These are phyloP conservation scores for Nitzschia palea DNA, from an alignment of 108 stramenopile species.

Conservation along the genomic window DNA sequence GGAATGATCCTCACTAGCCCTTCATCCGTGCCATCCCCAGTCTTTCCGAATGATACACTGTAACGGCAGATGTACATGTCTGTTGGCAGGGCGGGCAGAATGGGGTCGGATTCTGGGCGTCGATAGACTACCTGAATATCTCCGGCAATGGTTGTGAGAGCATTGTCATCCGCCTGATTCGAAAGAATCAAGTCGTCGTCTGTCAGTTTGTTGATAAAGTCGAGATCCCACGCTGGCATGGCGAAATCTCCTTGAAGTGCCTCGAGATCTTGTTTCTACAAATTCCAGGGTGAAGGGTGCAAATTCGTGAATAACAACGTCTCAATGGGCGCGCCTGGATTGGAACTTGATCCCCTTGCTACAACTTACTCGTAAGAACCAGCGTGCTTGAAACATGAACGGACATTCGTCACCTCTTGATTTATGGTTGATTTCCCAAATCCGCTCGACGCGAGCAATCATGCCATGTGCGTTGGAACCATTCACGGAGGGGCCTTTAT, in stretches of 20 bases:
- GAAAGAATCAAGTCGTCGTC: constrained; percentile 56
- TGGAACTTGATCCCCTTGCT: too few species aligned
- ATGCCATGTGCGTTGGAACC: constrained; percentile 47
- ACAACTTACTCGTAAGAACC: constrained; percentile 26
- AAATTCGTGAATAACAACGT: not conserved
- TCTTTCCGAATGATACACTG: constrained; percentile 25
- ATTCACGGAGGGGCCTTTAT: constrained; percentile 18
- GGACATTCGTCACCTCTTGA: constrained; percentile 5
- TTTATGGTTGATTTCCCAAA: constrained; percentile 47
- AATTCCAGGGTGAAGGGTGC: not conserved
- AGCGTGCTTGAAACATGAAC: constrained; percentile 28
- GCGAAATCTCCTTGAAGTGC: constrained; percentile 42
- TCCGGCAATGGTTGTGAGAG: constrained; percentile 52
- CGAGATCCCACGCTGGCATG: constrained; percentile 21
- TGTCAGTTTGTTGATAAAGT: constrained; percentile 37
- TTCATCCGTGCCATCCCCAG: not conserved
- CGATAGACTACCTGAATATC: constrained; percentile 32
- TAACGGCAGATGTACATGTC: constrained; percentile 55
- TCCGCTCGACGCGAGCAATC: constrained; percentile 59
- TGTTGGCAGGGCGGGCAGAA: constrained; percentile 16
- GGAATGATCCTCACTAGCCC: constrained; percentile 11
- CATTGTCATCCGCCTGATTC: constrained; percentile 67
- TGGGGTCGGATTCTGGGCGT: constrained; percentile 2
- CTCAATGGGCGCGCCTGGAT: too few species aligned
- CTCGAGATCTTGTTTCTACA: constrained; percentile 59